Percentiles rank a stretch among this genome's conserved stretches.
phyloP scores from a whole-genome alignment of 306 rosid species.

The Fagus sylvatica region DNA sequence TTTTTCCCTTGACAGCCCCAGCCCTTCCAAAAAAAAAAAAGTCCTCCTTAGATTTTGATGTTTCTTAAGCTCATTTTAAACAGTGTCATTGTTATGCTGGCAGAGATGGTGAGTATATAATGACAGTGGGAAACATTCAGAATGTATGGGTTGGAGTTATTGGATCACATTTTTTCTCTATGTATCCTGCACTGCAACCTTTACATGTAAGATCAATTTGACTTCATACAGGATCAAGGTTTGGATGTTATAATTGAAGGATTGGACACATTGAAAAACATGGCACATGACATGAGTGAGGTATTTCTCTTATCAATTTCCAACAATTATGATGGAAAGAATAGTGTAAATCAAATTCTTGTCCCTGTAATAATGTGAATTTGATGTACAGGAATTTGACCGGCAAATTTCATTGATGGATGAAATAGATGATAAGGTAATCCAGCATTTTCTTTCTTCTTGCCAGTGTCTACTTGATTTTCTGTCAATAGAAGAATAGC shows the following conservation, averaged over 20 bases:
- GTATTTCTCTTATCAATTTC: slow-evolving; percentile 13
- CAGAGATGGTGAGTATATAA: background rate
- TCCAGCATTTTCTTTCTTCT: background rate
- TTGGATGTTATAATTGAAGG: slow-evolving; percentile 46
- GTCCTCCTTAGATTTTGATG: background rate
- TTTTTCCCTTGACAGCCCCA: too few relatives aligned
- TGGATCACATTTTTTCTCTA: background rate
- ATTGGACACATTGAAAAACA: slow-evolving; percentile 40
- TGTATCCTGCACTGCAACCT: background rate
- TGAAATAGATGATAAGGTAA: slow-evolving; percentile 41
- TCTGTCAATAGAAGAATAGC: background rate
- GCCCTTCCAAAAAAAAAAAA: too few relatives aligned
- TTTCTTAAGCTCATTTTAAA: background rate
- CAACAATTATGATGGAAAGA: background rate
- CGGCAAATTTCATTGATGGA: slow-evolving; percentile 38
- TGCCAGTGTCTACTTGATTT: background rate
- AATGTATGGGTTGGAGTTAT: background rate
- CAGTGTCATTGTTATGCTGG: background rate
- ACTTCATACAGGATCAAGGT: slow-evolving; percentile 38
- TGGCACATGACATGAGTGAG: slow-evolving; percentile 51
- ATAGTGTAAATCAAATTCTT: background rate
- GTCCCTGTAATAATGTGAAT: background rate
- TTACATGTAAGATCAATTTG: slow-evolving; percentile 4
- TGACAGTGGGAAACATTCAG: background rate
- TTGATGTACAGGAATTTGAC: slow-evolving; percentile 29